These are phyloP conservation scores for Phytophthora melonis DNA, from an alignment of 352 stramenopile species.

Conservation along the genomic window DNA sequence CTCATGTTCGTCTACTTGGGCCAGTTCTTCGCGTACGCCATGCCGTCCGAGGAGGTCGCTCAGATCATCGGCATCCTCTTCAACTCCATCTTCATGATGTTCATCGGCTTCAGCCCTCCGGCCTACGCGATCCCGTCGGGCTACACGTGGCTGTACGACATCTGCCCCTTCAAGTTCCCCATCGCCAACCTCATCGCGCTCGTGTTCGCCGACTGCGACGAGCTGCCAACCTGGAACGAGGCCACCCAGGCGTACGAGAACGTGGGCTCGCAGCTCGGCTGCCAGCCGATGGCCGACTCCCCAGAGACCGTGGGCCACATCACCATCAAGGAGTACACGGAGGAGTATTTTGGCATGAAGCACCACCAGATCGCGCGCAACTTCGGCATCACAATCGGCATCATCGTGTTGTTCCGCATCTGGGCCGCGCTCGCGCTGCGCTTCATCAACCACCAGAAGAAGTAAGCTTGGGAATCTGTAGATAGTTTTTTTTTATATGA, in stretches of 20 bases:
- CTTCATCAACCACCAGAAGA: conserved; percentile 52
- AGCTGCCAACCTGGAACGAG: conserved; percentile 37
- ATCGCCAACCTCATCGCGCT: conserved; percentile 40
- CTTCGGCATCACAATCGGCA: conserved; percentile 32
- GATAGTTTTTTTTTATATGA: no score
- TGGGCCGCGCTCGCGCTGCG: conserved; percentile 42
- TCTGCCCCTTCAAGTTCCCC: conserved; percentile 39
- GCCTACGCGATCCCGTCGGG: conserved; percentile 32
- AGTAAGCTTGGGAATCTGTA: conserved; percentile 16
- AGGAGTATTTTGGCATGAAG: conserved; percentile 35
- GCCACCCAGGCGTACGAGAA: conserved; percentile 26
- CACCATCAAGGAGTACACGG: conserved; percentile 35
- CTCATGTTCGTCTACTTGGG: conserved; percentile 47
- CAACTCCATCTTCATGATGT: conserved; percentile 48
- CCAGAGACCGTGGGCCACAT: conserved; percentile 35
- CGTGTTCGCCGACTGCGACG: conserved; percentile 39
- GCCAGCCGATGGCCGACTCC: conserved; percentile 28
- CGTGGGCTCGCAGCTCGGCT: conserved; percentile 34
- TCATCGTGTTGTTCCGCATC: conserved; percentile 41
- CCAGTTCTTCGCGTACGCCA: conserved; percentile 42
- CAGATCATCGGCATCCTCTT: conserved; percentile 39
- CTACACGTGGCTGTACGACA: conserved; percentile 52
- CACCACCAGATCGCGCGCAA: conserved; percentile 33
- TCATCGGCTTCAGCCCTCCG: conserved; percentile 48
- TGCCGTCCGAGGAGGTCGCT: conserved; percentile 40